Evolutionary conservation across 2,329 filamentous ascomycete genomes (phyloP).

Genomic region (Hysterium pulicare): DNA sequence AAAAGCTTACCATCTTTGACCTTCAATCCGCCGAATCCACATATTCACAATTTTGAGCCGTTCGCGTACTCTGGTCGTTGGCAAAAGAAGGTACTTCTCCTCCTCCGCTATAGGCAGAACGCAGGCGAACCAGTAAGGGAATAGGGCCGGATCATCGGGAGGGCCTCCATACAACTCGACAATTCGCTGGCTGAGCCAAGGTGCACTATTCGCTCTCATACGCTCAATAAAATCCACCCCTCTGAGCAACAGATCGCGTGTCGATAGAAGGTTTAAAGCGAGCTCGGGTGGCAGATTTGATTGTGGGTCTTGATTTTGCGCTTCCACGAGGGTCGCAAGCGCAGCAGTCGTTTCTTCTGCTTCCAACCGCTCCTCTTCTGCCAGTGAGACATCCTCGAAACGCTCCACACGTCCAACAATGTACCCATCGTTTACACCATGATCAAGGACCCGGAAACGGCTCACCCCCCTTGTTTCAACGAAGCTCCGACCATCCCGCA

Average conservation of each 20-base stretch:
- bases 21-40: conserved; percentile 74
- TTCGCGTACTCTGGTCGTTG: conserved; percentile 71
- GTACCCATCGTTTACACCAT: conserved; percentile 71
- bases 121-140: conserved; percentile 89
- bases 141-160: conserved; percentile 70
- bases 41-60: conserved; percentile 76
- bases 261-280: conserved; percentile 60
- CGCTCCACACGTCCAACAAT: conserved; percentile 71
- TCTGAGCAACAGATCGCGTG: conserved; percentile 64
- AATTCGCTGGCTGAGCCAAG: conserved; percentile 72
- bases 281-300: conserved; percentile 19
- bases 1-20: conserved; percentile 64
- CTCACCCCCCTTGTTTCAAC: conserved; percentile 74
- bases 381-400: conserved; percentile 75
- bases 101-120: conserved; percentile 73
- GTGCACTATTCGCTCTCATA: conserved; percentile 66
- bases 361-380: conserved; percentile 76
- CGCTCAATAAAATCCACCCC: conserved; percentile 64
- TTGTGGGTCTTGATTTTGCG: conserved; percentile 33
- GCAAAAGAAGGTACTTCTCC: conserved; percentile 75
- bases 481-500: conserved; percentile 77
- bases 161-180: conserved; percentile 73
- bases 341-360: conserved; percentile 58
- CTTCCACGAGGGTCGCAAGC: conserved; percentile 30
- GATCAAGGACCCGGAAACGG: conserved; percentile 68